Evolutionary conservation across 176 grass and related monocot species (phyloP).

Genomic region (Aegilops bicornis): DNA sequence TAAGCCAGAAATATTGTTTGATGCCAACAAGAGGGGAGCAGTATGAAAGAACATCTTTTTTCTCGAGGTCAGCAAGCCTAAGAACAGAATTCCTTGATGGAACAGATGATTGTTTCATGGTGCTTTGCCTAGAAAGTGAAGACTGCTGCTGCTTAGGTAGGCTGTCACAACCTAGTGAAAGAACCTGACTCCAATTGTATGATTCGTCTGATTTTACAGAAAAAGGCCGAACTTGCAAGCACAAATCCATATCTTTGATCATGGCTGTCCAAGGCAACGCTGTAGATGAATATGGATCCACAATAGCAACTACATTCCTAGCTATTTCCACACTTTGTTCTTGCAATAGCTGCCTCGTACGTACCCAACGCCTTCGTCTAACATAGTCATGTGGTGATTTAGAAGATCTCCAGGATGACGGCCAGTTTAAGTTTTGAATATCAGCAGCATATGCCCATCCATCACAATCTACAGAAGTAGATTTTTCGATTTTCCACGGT

Average conservation of each 20-base stretch:
- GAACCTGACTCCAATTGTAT: conserved; percentile 82
- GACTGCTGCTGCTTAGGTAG: conserved; percentile 58
- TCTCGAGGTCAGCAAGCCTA: conserved; percentile 86
- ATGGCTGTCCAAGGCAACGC: conserved; percentile 80
- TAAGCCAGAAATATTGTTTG: conserved; percentile 83
- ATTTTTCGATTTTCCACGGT: conserved; percentile 93
- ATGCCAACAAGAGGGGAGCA: conserved; percentile 45
- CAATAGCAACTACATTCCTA: conserved; percentile 74
- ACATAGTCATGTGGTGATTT: conserved; percentile 74
- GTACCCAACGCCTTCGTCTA: conserved; percentile 84
- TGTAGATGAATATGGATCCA: conserved; percentile 70
- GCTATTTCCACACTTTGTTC: conserved; percentile 46
- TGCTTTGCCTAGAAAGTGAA: conserved; percentile 56
- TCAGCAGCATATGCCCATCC: conserved; percentile 87
- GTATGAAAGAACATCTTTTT: conserved; percentile 80
- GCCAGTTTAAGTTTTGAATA: conserved; percentile 79
- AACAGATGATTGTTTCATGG: conserved; percentile 49
- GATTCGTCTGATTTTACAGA: conserved; percentile 54
- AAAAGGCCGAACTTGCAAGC: conserved; percentile 86
- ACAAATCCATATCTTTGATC: conserved; percentile 67
- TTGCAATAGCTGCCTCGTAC: conserved; percentile 57
- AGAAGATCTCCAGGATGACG: conserved; percentile 73
- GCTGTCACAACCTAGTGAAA: conserved; percentile 57
- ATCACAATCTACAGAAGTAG: conserved; percentile 74
- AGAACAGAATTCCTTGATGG: conserved; percentile 54